Percentiles rank a stretch among this genome's conserved stretches.
Evolutionary conservation across 1,284 basidiomycete genomes (phyloP).

Genomic region (Ustilago nuda): DNA sequence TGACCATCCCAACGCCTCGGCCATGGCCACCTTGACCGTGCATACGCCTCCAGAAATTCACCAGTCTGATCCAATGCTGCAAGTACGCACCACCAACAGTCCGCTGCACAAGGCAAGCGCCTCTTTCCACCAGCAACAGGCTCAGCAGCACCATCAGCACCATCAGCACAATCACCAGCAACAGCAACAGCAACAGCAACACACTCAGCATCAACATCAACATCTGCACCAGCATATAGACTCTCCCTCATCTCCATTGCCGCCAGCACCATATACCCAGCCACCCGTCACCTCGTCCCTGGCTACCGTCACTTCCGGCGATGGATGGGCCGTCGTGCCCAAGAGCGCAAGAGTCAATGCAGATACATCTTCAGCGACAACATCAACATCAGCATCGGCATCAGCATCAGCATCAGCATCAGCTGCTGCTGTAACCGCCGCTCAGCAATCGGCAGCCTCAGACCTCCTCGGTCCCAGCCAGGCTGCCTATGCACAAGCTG

Average conservation of each 20-base stretch:
- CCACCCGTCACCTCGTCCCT: conserved; percentile 32
- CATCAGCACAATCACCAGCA: not conserved
- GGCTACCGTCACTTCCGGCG: conserved; percentile 32
- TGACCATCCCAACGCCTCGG: conserved; percentile 40
- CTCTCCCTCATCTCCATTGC: conserved; percentile 27
- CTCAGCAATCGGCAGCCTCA: conserved; percentile 15
- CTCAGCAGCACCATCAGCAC: not conserved
- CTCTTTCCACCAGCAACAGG: conserved; percentile 17
- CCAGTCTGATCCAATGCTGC: conserved; percentile 43
- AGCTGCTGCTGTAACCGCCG: conserved; percentile 2
- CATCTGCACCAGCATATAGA: conserved; percentile 9
- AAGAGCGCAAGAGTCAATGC: conserved; percentile 16
- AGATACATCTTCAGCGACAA: not conserved
- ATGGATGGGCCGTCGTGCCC: conserved; percentile 45
- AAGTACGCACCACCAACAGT: conserved; percentile 29
- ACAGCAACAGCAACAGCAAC: not conserved
- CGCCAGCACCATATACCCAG: conserved; percentile 35
- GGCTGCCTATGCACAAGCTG: conserved; percentile 23
- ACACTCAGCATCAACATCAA: conserved; percentile 7
- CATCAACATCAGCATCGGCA: not conserved
- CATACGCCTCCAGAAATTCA: conserved; percentile 33
- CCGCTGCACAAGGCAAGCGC: conserved; percentile 23
- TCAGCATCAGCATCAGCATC: not conserved
- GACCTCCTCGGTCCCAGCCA: conserved; percentile 26
- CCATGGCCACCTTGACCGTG: conserved; percentile 47